phyloP scores from a whole-genome alignment of 306 rosid species.

The Malus sieversii region DNA sequence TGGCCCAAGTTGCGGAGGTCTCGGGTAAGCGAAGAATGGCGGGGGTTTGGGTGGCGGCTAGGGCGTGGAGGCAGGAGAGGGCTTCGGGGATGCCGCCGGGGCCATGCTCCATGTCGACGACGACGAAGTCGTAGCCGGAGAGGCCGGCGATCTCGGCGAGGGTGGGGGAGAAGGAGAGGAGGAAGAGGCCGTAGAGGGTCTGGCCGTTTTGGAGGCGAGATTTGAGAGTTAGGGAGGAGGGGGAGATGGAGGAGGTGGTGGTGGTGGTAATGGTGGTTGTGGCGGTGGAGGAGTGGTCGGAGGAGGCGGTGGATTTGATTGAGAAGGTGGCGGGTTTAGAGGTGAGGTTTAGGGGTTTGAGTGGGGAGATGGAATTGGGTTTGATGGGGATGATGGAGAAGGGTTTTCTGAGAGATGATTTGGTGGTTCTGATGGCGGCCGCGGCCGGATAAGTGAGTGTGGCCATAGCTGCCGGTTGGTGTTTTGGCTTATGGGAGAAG shows the following conservation, averaged over 20 bases:
- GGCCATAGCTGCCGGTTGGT: slow-evolving; percentile 6
- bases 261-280: background rate
- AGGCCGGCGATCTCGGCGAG: slow-evolving; percentile 72
- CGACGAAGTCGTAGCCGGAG: slow-evolving; percentile 70
- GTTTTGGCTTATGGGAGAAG: background rate
- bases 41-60: slow-evolving; percentile 60
- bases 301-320: slow-evolving; percentile 26
- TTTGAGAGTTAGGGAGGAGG: slow-evolving; percentile 32
- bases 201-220: slow-evolving; percentile 64
- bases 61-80: slow-evolving; percentile 58
- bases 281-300: slow-evolving; percentile 16
- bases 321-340: slow-evolving; percentile 1
- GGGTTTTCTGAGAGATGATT: background rate
- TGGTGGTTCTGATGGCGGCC: background rate
- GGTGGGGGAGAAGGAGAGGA: slow-evolving; percentile 73
- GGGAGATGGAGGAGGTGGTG: background rate
- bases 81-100: slow-evolving; percentile 58
- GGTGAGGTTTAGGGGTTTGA: slow-evolving; percentile 25
- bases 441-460: background rate
- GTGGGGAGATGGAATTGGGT: slow-evolving; percentile 8
- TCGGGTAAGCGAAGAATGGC: slow-evolving; percentile 70
- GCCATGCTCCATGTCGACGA: slow-evolving; percentile 86
- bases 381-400: background rate
- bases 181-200: slow-evolving; percentile 69
- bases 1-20: slow-evolving; percentile 61